A percentile compares a stretch with the other conserved stretches of the same genome.
Conservation (phyloP, 2,329 filamentous ascomycete species). For the Pseudonectria buxi region DNA sequence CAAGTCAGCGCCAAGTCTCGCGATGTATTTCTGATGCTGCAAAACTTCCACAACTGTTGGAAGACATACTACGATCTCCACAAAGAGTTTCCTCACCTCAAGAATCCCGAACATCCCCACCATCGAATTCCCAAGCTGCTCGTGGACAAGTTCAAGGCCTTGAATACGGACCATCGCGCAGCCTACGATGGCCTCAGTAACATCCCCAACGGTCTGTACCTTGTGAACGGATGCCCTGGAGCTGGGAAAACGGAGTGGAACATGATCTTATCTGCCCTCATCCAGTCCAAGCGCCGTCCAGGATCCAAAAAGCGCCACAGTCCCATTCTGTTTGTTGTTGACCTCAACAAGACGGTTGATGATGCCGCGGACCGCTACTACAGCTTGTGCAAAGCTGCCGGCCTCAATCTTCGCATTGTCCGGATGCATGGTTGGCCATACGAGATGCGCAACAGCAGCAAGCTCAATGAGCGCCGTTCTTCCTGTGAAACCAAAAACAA, state of each 20-base stretch:
- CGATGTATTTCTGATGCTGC: conserved; percentile 28
- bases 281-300: conserved; percentile 25
- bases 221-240: conserved; percentile 41
- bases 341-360: conserved; percentile 42
- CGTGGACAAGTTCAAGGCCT: conserved; percentile 22
- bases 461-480: conserved; percentile 17
- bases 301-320: conserved; percentile 13
- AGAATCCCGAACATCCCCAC: conserved; percentile 14
- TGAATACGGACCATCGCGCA: conserved; percentile 32
- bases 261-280: conserved; percentile 33
- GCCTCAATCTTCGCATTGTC: conserved; percentile 28
- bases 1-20: conserved; percentile 14
- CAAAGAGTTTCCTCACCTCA: conserved; percentile 26
- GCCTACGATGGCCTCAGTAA: conserved; percentile 29
- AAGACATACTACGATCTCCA: conserved; percentile 20
- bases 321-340: conserved; percentile 39
- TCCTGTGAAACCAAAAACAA: background rate
- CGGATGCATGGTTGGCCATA: conserved; percentile 36
- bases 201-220: conserved; percentile 36
- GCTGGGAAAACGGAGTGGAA: conserved; percentile 43
- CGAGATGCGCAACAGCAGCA: conserved; percentile 26
- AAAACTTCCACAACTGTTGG: conserved; percentile 20
- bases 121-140: conserved; percentile 20
- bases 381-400: conserved; percentile 28
- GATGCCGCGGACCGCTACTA: conserved; percentile 38